Base-by-base conservation (phyloP, 2,329 filamentous ascomycete species). In the Xylariaceae sp. region DNA sequence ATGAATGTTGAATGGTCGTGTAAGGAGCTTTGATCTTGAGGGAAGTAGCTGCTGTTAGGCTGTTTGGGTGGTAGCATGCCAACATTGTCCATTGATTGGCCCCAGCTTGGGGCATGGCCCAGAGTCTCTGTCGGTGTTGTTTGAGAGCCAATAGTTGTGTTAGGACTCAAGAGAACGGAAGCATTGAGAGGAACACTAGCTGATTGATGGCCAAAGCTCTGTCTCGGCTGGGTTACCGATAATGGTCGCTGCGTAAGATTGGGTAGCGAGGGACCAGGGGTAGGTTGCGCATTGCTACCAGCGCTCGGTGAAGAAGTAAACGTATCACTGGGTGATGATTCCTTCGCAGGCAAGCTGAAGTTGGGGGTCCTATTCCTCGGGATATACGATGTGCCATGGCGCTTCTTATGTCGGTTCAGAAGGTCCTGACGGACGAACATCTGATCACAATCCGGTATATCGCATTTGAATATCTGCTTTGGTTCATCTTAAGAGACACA, bases 371-470 rank as follows among this genome's bases (percentile, higher is more conserved):
- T 71, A 43, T 77, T 77, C 22, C 74, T 64, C 5, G 75, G 74
- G 2, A 70, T 67, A 47, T 77, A 77, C 0, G 71, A 70, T 14
- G 77, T 71, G 3, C 76, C 81, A 59, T 86, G 82, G 22, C 82
- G 76, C 62, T 82, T 83, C 58, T 78, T 76, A 64, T 86, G 82
- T 29, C 82, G 79, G 39, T 84, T 74, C 54, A 88, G 80, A 33
- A 92, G 75, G 63, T 92, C 88, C 58, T 85, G 82, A 39, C 88
- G 82, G 32, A 92, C 87, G 62, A 92, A 93, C 50, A 81, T 79
- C 49, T 88, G 83, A 46, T 81, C 77, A 66, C 88, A 93, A 48
- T 82, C 84, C 7, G 81, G 78, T 45, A 86, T 80, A 63, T 90
- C 84, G 69, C 88, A 93, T 45, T 74, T 73, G 65, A 85, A 91